A percentile compares a stretch with the other conserved stretches of the same genome.
These are phyloP conservation scores for Bruguiera hainesii DNA, from an alignment of 441 rosid species.

Conservation along the genomic window DNA sequence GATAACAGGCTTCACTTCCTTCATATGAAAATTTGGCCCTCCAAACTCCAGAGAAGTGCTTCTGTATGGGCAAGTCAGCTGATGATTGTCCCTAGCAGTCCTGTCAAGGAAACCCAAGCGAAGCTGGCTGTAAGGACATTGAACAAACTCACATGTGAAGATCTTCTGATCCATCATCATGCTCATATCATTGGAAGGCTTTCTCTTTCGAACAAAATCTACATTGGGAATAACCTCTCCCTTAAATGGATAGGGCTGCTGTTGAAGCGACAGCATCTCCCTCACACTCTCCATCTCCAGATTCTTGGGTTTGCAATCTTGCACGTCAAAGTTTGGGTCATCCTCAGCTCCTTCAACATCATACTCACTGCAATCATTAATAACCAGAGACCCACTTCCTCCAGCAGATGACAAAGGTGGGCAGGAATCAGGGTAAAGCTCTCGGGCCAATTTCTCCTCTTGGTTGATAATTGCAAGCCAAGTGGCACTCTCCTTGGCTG, in stretches of 20 bases:
- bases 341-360: constrained; percentile 87
- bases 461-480: constrained; percentile 78
- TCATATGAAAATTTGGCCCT: constrained; percentile 49
- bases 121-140: constrained; percentile 64
- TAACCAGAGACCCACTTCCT: constrained; percentile 56
- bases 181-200: constrained; percentile 41
- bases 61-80: constrained; percentile 54
- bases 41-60: constrained; percentile 39
- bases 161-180: constrained; percentile 51
- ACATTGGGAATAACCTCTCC: constrained; percentile 41
- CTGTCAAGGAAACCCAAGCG: constrained; percentile 63
- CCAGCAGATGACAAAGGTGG: constrained; percentile 44
- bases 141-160: constrained; percentile 67
- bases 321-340: constrained; percentile 48
- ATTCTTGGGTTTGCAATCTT: constrained; percentile 53
- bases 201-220: constrained; percentile 61
- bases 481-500: constrained; percentile 83
- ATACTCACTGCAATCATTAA: constrained; percentile 68
- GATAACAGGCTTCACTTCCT: constrained; percentile 60
- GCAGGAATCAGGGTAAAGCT: constrained; percentile 74
- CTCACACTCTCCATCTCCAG: constrained; percentile 41
- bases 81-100: constrained; percentile 79
- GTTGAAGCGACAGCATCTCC: constrained; percentile 29
- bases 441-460: constrained; percentile 57
- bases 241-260: constrained; percentile 39